Base-by-base conservation (phyloP, 371 early-diverging fungal genomes). In the Syncephalastrum sp. region DNA sequence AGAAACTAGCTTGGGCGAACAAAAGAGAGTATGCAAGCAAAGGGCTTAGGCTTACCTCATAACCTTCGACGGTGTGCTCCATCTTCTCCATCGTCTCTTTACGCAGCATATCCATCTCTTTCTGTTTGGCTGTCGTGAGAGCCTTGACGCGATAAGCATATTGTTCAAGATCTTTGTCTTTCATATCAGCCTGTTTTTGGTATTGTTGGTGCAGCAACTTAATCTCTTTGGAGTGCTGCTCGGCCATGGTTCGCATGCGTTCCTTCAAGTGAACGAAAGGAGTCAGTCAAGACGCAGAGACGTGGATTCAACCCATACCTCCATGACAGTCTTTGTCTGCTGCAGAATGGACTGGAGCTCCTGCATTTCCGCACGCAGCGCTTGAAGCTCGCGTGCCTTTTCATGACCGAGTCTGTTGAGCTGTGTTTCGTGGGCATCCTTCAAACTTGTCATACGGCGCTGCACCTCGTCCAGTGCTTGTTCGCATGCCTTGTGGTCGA, bases 141-240 rank as follows among this genome's bases (percentile, higher is more conserved):
- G 74, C 68, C 43, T 68, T 76, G 17, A 76, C 59, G 7, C 77
- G 67, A 50, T 73, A 76, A 12, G 74, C 71, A 53, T 70, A 73
- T 29, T 68, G 68, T 41, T 73, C 77, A 21, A 76, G 42, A n/a
- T 70, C 77, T 19, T 61, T 48, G 47, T 73, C 65, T 54, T 76
- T 76, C 5, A 51, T 43, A 48, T 76, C 71, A 2, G 73, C 59
- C 10, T 67, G 29, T 5, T 48, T 21, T 33, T 76, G 77, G 25
- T 70, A 76, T 50, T 76, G 77, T 16, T 69, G 53, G 24, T 76
- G 69, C 63, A 76, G 33, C 1, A 63, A 54, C 2, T 54, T 50
- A 8, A 76, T 46, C 19, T 76, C 77, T n/a, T 65, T 64, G 3
- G 56, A 62, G 43, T 76, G 74, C 50, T 73, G 71, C 42, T 73